Conservation (phyloP, 2,329 filamentous ascomycete genomes). For the Microcera coccophila region DNA sequence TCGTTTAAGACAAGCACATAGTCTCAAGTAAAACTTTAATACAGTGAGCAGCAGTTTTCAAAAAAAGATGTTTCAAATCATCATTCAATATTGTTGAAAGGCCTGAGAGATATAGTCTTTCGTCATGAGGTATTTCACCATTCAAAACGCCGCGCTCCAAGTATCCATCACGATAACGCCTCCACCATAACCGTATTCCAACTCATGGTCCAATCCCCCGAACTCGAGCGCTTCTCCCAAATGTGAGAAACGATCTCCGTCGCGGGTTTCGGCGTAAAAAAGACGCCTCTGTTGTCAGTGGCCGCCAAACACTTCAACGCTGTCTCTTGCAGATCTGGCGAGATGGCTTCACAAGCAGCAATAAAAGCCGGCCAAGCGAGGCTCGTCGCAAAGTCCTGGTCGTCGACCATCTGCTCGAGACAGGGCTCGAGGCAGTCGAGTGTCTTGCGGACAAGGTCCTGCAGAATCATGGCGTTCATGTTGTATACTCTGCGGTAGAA, state of each 20-base stretch:
- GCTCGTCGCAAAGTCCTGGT: constrained; percentile 35
- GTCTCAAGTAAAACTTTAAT: not conserved
- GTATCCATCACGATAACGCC: not conserved
- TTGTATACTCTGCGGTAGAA: constrained; percentile 41
- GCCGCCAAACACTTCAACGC: constrained; percentile 20
- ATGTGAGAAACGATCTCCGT: constrained; percentile 26
- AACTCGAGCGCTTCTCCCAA: constrained; percentile 26
- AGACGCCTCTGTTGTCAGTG: constrained; percentile 28
- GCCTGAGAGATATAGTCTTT: too few species aligned
- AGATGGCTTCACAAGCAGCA: constrained; percentile 39
- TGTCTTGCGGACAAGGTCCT: constrained; percentile 35
- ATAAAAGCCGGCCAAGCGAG: constrained; percentile 44
- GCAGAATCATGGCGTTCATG: constrained; percentile 37
- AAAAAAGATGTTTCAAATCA: not conserved
- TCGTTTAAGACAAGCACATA: too few species aligned
- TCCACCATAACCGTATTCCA: constrained; percentile 24
- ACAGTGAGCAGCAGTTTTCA: not conserved
- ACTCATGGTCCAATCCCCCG: constrained; percentile 30
- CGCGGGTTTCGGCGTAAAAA: constrained; percentile 26
- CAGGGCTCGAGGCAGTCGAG: constrained; percentile 35
- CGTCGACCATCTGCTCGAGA: constrained; percentile 30
- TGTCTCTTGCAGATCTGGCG: constrained; percentile 31
- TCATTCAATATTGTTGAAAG: too few species aligned
- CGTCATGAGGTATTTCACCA: too few species aligned
- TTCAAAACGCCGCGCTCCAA: too few species aligned